Evolutionary conservation across 1,139 yeast species (phyloP).

Genomic region (Pichia norvegensis): DNA sequence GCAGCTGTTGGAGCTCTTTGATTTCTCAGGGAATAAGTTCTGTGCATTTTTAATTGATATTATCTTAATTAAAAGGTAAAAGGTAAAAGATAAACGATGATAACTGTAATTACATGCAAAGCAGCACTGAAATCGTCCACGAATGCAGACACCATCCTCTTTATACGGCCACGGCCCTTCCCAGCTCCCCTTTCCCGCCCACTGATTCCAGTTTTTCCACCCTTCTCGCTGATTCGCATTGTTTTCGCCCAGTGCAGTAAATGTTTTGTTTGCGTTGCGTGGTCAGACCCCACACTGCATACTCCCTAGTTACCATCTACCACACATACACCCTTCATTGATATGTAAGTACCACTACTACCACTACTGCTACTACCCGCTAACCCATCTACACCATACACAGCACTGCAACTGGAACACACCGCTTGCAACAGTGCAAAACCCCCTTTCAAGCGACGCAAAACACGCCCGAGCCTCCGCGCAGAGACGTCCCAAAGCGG

Average conservation of each 20-base stretch:
- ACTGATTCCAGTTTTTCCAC: neutral
- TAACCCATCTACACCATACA: no score
- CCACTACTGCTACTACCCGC: no score
- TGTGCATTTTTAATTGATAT: conserved; percentile 44
- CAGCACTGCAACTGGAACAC: neutral
- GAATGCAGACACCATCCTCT: neutral
- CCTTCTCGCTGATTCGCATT: neutral
- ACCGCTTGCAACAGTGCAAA: neutral
- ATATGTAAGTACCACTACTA: no score
- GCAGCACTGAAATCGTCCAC: neutral
- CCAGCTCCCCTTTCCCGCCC: neutral
- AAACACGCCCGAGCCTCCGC: neutral
- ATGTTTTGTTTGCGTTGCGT: neutral
- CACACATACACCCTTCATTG: no score
- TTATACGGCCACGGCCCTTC: neutral
- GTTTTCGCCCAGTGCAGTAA: neutral
- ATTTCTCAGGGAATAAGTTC: conserved; percentile 76
- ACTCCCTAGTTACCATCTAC: no score
- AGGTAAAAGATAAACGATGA: neutral
- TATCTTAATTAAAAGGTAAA: neutral
- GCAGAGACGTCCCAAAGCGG: neutral
- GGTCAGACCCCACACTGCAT: neutral
- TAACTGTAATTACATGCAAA: no score
- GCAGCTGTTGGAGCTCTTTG: conserved; percentile 77
- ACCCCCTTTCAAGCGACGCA: neutral